A percentile compares a stretch with the other conserved stretches of the same genome.
Conservation (phyloP, 2,329 filamentous ascomycete species). For the Pseudocercospora macadamiae region DNA sequence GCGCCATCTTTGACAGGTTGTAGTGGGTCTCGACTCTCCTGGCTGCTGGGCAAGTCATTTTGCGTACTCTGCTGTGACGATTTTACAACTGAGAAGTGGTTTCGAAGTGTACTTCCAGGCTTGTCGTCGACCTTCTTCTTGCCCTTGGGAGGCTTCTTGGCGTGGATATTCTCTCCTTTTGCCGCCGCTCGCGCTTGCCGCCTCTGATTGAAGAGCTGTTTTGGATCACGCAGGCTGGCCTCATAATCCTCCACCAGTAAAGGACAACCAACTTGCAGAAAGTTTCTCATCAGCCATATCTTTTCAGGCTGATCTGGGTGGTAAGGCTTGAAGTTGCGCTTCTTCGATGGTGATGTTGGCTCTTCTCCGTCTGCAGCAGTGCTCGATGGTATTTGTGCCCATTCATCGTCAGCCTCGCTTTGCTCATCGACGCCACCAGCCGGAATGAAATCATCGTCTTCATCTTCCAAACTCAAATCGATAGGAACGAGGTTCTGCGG, state of each 20-base stretch:
- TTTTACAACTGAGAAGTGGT: constrained; percentile 20
- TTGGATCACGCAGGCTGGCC: constrained; percentile 39
- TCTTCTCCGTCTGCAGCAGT: constrained; percentile 31
- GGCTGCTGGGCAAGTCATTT: constrained; percentile 1
- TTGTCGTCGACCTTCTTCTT: constrained; percentile 19
- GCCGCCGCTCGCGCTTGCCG: constrained; percentile 28
- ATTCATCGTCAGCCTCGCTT: constrained; percentile 38
- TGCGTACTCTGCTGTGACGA: constrained; percentile 18
- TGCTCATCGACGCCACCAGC: constrained; percentile 38
- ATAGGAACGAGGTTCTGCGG: constrained; percentile 78
- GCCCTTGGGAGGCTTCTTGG: constrained; percentile 21
- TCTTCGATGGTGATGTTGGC: constrained; percentile 47
- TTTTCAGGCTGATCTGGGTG: constrained; percentile 69
- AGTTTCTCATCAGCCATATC: constrained; percentile 68
- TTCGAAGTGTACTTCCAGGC: constrained; percentile 17
- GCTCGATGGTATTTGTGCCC: constrained; percentile 23
- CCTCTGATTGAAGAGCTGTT: constrained; percentile 31
- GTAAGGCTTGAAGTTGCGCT: constrained; percentile 54
- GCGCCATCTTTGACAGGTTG: constrained; percentile 12
- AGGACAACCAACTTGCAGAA: constrained; percentile 67
- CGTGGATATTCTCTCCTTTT: constrained; percentile 25
- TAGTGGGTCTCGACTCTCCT: constrained; percentile 17
- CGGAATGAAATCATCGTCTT: constrained; percentile 55
- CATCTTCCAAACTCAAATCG: constrained; percentile 74
- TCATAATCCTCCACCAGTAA: constrained; percentile 69